Evolutionary conservation across 306 rosid species (phyloP), one percentile per base, ranked within the genome.

Genomic region (Acacia crassicarpa): DNA sequence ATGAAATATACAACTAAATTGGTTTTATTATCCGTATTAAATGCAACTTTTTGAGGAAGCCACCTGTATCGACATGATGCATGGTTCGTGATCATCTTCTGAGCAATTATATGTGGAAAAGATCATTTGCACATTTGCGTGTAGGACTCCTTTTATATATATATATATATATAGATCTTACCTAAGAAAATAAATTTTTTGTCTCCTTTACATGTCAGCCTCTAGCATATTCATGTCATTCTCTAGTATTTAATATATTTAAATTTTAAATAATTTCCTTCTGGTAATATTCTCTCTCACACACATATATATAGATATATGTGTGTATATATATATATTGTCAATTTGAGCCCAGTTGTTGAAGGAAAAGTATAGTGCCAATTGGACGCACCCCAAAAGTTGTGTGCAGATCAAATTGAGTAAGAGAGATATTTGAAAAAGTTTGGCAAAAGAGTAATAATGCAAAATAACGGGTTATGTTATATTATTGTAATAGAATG

Each of bases 51-150:
- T 67, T 20, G 32, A 0, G 58, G 58, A 71, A 65, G 72, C 84
- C 82, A 78, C 80, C 76, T 78, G 78, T 78, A 32, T 77, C 9
- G 46, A 45, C 72, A 35, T 51, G 45, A 63, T 76, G 48, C 30
- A 49, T 41, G 48, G 44, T 43, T 59, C 6, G 6, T 59, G 76
- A 63, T 67, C 51, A 54, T 53, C 7, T 56, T 66, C 56, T 58
- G 17, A 30, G n/a, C 68, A 67, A 62, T 65, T 12, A 76, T 45
- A 38, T 20, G 56, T 30, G 35, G 67, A 58, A 75, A 75, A 75
- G 14, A 48, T 32, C 68, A 35, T 38, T 51, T 75, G 79, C 86
- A 56, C 75, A 75, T 86, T 87, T 81, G 82, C 88, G 88, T 87
- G 88, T 78, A 45, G 78, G 53, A 79, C 67, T 81, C 78, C 78